A percentile compares a stretch with the other conserved stretches of the same genome.
Conservation (phyloP, 2,329 filamentous ascomycete species). For the Coniochaeta pulveracea region DNA sequence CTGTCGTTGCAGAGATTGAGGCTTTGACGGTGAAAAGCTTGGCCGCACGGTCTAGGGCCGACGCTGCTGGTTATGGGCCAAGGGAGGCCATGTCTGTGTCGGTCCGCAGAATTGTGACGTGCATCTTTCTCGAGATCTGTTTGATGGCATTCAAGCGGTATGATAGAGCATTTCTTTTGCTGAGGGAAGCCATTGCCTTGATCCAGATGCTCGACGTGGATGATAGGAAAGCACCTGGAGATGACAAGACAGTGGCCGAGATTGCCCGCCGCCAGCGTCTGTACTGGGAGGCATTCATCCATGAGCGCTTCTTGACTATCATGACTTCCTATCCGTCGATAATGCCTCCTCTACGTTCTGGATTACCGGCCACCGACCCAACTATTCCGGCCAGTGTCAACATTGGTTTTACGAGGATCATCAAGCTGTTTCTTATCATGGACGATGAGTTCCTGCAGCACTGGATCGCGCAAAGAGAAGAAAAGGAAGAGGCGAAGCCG, state of each 20-base stretch:
- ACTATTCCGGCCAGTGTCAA: slow-evolving; percentile 23
- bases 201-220: slow-evolving; percentile 31
- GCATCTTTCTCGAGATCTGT: slow-evolving; percentile 40
- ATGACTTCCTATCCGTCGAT: slow-evolving; percentile 31
- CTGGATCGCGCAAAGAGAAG: slow-evolving; percentile 17
- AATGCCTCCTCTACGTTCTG: slow-evolving; percentile 19
- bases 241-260: slow-evolving; percentile 6
- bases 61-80: slow-evolving; percentile 21
- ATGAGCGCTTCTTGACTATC: slow-evolving; percentile 44
- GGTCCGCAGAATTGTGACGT: slow-evolving; percentile 35
- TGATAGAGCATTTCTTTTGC: slow-evolving; percentile 36
- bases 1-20: slow-evolving; percentile 15
- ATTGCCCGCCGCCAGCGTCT: slow-evolving; percentile 30
- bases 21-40: slow-evolving; percentile 19
- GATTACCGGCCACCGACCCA: slow-evolving; percentile 18
- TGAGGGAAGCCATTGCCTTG: slow-evolving; percentile 36
- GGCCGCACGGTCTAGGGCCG: slow-evolving; percentile 14
- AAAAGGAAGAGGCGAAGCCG: slow-evolving; percentile 11
- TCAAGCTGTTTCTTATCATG: slow-evolving; percentile 24
- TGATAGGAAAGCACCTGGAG: slow-evolving; percentile 15
- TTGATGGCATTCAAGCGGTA: slow-evolving; percentile 34
- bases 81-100: slow-evolving; percentile 26
- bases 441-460: slow-evolving; percentile 25
- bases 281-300: slow-evolving; percentile 45
- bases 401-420: slow-evolving; percentile 24